phyloP scores from a whole-genome alignment of 2,329 filamentous ascomycete genomes.

The Fonsecaea pugnacius region DNA sequence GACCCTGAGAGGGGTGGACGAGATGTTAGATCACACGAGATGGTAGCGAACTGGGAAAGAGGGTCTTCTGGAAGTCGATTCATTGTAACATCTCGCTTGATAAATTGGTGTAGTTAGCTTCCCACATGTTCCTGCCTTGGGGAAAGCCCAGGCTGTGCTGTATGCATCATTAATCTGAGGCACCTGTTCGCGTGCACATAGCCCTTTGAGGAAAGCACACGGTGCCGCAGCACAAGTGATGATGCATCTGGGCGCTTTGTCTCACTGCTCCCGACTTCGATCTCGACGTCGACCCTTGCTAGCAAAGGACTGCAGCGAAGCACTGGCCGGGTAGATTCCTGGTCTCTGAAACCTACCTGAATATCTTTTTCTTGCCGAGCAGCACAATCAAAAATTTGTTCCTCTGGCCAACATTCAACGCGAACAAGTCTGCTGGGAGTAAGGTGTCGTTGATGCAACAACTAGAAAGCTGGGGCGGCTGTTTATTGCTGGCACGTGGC shows the following conservation, averaged over 20 bases:
- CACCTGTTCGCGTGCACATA: slow-evolving; percentile 8
- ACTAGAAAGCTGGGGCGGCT: not conserved
- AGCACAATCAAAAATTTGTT: not conserved
- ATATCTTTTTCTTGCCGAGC: not conserved
- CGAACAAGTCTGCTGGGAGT: not conserved
- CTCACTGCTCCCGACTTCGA: not conserved
- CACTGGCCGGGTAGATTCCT: not conserved
- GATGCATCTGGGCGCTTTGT: not conserved
- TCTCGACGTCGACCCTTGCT: not conserved
- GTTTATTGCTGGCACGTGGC: not conserved
- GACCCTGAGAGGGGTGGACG: not conserved
- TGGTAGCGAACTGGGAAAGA: not conserved
- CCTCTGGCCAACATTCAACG: not conserved
- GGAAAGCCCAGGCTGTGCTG: not conserved
- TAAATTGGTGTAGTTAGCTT: slow-evolving; percentile 6
- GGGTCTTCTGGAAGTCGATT: not conserved
- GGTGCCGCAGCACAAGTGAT: not conserved
- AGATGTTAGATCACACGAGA: not conserved
- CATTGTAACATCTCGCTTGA: not conserved
- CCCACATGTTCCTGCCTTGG: slow-evolving; percentile 4
- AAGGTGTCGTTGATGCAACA: not conserved
- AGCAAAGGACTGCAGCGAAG: not conserved
- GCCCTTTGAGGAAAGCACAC: slow-evolving; percentile 3
- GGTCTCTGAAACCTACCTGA: not conserved
- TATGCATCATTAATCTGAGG: not conserved